A percentile compares a stretch with the other conserved stretches of the same genome.
Conservation (phyloP, 1,284 basidiomycete species). For the Phenoliferia sp. region DNA sequence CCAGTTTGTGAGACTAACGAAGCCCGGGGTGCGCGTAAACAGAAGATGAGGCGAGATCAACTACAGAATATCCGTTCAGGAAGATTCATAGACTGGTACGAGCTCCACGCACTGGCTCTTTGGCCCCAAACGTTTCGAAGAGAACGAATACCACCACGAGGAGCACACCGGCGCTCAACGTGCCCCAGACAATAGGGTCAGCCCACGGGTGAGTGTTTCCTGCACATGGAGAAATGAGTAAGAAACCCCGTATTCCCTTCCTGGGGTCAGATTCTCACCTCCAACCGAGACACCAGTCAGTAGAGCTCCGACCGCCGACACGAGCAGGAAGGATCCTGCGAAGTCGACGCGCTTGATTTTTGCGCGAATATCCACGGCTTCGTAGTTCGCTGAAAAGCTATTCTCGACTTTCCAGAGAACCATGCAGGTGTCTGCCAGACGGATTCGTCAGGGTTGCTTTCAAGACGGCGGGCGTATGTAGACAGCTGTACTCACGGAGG, state of each 20-base stretch:
- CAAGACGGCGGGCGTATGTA: background rate
- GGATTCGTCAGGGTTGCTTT: background rate
- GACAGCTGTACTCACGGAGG: background rate
- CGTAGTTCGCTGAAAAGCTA: background rate
- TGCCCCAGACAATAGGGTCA: background rate
- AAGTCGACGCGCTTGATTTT: conserved; percentile 1
- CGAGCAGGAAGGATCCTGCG: background rate
- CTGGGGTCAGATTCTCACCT: background rate
- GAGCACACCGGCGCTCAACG: background rate
- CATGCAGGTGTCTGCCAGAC: background rate
- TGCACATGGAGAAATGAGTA: background rate
- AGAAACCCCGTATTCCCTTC: background rate
- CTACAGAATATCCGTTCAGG: background rate
- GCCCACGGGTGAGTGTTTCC: background rate
- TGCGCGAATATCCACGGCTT: background rate
- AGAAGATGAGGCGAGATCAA: background rate
- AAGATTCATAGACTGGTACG: background rate
- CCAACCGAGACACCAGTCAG: background rate
- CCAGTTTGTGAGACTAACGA: background rate
- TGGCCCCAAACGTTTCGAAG: background rate
- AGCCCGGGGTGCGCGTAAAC: background rate
- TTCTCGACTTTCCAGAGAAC: background rate
- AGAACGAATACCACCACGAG: background rate
- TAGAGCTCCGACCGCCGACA: background rate
- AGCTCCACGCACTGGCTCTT: background rate